phyloP scores from a whole-genome alignment of 2,329 filamentous ascomycete species.

The Podosphaera fusca region DNA sequence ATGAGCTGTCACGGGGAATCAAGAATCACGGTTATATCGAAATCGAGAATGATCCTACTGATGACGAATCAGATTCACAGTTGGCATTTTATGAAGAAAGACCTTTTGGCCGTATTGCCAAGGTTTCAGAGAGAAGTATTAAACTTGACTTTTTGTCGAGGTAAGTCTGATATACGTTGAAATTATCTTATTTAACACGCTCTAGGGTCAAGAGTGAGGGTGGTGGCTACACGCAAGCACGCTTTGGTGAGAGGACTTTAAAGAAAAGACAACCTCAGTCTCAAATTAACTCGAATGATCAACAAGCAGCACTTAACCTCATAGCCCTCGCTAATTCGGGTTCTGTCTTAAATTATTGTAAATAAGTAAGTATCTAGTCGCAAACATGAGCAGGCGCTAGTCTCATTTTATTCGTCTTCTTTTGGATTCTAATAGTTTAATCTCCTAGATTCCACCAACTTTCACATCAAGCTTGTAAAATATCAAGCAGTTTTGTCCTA shows the following conservation, averaged over 20 bases:
- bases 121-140: slow-evolving; percentile 38
- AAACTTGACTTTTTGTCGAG: slow-evolving; percentile 48
- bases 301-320: slow-evolving; percentile 43
- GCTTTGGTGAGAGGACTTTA: neutral
- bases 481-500: too few relatives aligned
- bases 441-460: too few relatives aligned
- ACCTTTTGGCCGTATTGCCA: slow-evolving; percentile 41
- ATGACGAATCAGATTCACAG: slow-evolving; percentile 19
- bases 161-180: slow-evolving; percentile 20
- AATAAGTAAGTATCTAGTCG: too few relatives aligned
- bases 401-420: too few relatives aligned
- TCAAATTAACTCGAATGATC: slow-evolving; percentile 20
- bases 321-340: slow-evolving; percentile 30
- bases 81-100: slow-evolving; percentile 32
- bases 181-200: neutral
- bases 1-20: slow-evolving; percentile 36
- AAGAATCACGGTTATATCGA: slow-evolving; percentile 52
- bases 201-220: neutral
- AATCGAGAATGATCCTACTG: slow-evolving; percentile 35
- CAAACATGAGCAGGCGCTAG: too few relatives aligned
- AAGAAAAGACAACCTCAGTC: neutral
- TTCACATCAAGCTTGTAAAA: too few relatives aligned
- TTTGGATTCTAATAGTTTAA: too few relatives aligned
- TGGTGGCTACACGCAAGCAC: neutral
- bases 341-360: slow-evolving; percentile 7